Base-by-base conservation (phyloP, 768 basidiomycete species). In the Sarcomyxa edulis region DNA sequence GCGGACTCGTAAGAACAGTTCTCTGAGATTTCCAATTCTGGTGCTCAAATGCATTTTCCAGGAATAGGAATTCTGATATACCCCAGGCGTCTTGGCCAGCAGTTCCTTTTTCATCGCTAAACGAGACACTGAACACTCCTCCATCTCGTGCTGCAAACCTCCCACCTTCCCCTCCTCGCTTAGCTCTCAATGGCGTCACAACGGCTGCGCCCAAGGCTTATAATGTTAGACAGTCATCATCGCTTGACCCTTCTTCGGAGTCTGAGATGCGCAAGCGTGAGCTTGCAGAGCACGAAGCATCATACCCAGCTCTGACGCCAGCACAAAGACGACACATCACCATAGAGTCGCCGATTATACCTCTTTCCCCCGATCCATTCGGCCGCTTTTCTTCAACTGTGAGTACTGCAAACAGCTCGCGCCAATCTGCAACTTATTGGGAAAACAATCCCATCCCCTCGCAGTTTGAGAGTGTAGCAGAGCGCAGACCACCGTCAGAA, bases 301-400 rank as follows among this genome's bases (percentile, higher is more conserved):
- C 63, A 14, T 82, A 78, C 54, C 67, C 71, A 16, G 52, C 64
- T 20, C 55, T 61, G 29, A 54, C 59, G 19, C 51, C 60, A 21
- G 33, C 46, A 7, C 44, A 43, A 9, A 42, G 43, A 38, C 49
- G 53, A 37, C 48, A 43, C 37, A 53, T 40, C 25, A 43, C 49
- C 21, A 44, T 62, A 7, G 68, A 66, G 28, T 78, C 80, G 2
- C 81, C 84, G 15, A 52, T 81, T n/a, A 84, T 89, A 39, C 88
- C 88, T 26, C 64, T 88, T n/a, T 84, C 85, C 7, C 84, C 87
- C 6, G 87, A 90, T 60, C 87, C 87, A 19, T 89, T 90, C 51
- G 79, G 81, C 8, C 72, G 85, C 19, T 81, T 74, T 49, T 68
- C 85, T 22, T 86, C 84, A 3, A 48, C 64, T 12, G 55, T 65